Conservation (phyloP, 345 rosid genomes). For the Euclidium syriacum region DNA sequence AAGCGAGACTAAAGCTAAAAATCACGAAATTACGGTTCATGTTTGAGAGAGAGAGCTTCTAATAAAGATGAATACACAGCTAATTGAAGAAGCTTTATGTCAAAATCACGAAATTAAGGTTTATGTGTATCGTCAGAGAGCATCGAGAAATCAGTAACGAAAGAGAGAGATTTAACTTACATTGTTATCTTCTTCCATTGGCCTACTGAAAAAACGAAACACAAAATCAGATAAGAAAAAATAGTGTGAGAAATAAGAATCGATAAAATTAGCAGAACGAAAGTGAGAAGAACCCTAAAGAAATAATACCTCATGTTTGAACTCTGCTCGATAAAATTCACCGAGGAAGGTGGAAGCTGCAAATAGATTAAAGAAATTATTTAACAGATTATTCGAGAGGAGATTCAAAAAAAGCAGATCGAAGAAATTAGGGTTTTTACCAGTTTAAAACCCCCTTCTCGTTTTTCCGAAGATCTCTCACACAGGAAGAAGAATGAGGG, state of each 20-base stretch:
- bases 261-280: background rate
- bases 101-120: background rate
- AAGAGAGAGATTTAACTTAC: slow-evolving; percentile 31
- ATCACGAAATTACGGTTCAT: too few relatives aligned
- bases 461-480: slow-evolving; percentile 16
- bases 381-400: background rate
- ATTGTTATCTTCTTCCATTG: slow-evolving; percentile 70
- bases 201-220: slow-evolving; percentile 36
- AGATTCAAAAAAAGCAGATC: slow-evolving; percentile 14
- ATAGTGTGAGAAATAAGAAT: background rate
- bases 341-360: background rate
- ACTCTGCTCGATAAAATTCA: slow-evolving; percentile 25
- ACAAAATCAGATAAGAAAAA: background rate
- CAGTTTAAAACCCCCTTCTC: slow-evolving; percentile 13
- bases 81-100: too few relatives aligned
- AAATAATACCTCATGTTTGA: slow-evolving; percentile 41
- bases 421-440: slow-evolving; percentile 30
- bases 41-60: background rate
- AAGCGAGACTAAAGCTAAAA: too few relatives aligned
- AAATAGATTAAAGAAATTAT: background rate
- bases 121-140: background rate
- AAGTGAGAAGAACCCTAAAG: slow-evolving; percentile 5
- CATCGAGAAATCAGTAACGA: slow-evolving; percentile 9
- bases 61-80: too few relatives aligned
- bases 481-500: background rate